Base-by-base conservation (phyloP, 352 stramenopile species). In the Pythium inflatum region DNA sequence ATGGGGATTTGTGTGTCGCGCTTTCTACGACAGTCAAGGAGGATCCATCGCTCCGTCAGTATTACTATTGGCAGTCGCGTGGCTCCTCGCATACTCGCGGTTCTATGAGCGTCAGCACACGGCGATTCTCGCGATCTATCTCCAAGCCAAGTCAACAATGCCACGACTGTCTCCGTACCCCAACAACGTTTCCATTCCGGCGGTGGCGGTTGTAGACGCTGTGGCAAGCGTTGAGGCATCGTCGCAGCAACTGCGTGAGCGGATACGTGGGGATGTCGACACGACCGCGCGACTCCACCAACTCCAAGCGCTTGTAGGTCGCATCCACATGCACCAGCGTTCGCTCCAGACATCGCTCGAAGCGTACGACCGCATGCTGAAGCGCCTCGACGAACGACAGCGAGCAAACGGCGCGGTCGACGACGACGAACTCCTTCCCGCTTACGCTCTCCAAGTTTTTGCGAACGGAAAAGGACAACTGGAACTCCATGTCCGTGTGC, bases 1-100 rank as follows among this genome's bases (percentile, higher is more conserved):
- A 13, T 91, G 83, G 83, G 82, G 83, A 2, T 93, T 91, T 56
- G 75, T 87, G 0, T 88, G 70, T 45, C 36, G 36, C 16, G 16
- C 62, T 0, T 87, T 93, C 54, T 93, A 87, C 48, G 9, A 14
- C 18, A 54, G 63, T 2, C 36, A 57, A 2, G 43, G 30, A 1
- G 27, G 38, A 1, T 20, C 45, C 9, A 69, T 74, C 14, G 69
- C 72, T 1, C 80, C 79, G 48, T 61, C 77, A 49, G 66, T 88
- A 12, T 60, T 92, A n/a, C 48, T 89, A 49, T 71, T 90, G 13
- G 77, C 80, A 0, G 49, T 89, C 5, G 71, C 76, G 51, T 92
- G 80, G 84, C 53, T 89, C 1, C 31, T 90, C 0, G 79, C 82
- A 3, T 79, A 79, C 54, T 76, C 80, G 31, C 51, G 45, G 4